A percentile compares a stretch with the other conserved stretches of the same genome.
These are phyloP conservation scores for Selaginella tamariscina DNA, from an alignment of 75 land plant genomes.

Conservation along the genomic window DNA sequence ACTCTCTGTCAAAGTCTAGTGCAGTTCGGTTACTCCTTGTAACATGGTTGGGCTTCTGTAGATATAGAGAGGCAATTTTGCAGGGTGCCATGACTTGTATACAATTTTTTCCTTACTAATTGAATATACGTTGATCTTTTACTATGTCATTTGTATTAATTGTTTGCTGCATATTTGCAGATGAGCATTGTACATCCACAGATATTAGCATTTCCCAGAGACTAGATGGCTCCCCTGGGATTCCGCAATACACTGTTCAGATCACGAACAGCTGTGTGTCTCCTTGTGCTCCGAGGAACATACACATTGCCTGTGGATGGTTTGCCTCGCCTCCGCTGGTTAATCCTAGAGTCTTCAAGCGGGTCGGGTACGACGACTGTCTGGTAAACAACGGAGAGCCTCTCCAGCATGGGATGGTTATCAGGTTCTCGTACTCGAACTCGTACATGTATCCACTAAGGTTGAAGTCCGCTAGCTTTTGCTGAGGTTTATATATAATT, in stretches of 20 bases:
- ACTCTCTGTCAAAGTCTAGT: constrained; percentile 11
- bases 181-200: constrained; percentile 14
- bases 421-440: constrained; percentile 24
- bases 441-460: constrained; percentile 24
- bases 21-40: background rate
- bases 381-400: constrained; percentile 22
- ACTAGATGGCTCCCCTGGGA: constrained; percentile 22
- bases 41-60: background rate
- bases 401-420: constrained; percentile 18
- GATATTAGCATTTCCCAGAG: constrained; percentile 29
- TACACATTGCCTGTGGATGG: constrained; percentile 23
- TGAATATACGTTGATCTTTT: background rate
- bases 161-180: constrained; percentile 19
- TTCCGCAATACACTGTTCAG: constrained; percentile 22
- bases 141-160: background rate
- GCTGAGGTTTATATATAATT: too few relatives aligned
- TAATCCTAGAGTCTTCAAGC: constrained; percentile 21
- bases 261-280: constrained; percentile 26
- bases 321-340: constrained; percentile 24
- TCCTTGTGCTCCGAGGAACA: constrained; percentile 22
- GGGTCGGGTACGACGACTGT: constrained; percentile 21
- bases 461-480: constrained; percentile 19
- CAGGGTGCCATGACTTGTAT: too few relatives aligned
- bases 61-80: too few relatives aligned
- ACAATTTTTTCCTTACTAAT: background rate